These are phyloP conservation scores for Papilionanthe hybrid DNA, from an alignment of 116 monocot genomes.

Conservation along the genomic window DNA sequence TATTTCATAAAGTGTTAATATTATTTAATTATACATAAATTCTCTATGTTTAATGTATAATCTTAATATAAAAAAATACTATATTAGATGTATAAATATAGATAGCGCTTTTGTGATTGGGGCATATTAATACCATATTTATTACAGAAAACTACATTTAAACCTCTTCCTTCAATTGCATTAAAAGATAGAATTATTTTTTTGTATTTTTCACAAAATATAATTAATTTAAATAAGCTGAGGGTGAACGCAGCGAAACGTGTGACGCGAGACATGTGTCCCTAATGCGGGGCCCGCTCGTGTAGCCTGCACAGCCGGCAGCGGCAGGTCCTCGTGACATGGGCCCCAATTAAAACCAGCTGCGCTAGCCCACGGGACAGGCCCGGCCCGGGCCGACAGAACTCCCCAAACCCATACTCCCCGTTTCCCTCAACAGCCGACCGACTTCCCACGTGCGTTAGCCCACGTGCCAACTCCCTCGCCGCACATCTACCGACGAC, in stretches of 20 bases:
- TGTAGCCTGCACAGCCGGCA: slow-evolving; percentile 3
- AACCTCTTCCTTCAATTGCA: too few species aligned
- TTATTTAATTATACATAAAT: too few species aligned
- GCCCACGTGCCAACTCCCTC: background rate
- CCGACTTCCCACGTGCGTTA: background rate
- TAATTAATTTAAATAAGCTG: too few species aligned
- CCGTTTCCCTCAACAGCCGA: background rate
- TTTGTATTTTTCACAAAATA: too few species aligned
- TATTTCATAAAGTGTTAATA: too few species aligned
- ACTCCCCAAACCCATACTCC: background rate
- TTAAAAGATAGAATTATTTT: too few species aligned
- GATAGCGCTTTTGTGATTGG: too few species aligned
- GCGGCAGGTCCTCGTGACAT: background rate
- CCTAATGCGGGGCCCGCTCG: background rate
- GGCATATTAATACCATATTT: too few species aligned
- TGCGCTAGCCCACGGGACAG: slow-evolving; percentile 6
- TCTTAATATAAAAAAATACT: too few species aligned
- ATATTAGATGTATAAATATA: too few species aligned
- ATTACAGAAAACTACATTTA: too few species aligned
- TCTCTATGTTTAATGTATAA: too few species aligned
- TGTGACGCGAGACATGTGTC: background rate
- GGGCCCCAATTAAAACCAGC: background rate
- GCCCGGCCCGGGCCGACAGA: slow-evolving; percentile 9
- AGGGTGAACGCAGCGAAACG: background rate
- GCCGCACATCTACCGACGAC: background rate